Percentiles rank a stretch among this genome's conserved stretches.
Evolutionary conservation across 345 rosid genomes (phyloP).

Genomic region (Dovyalis caffra): DNA sequence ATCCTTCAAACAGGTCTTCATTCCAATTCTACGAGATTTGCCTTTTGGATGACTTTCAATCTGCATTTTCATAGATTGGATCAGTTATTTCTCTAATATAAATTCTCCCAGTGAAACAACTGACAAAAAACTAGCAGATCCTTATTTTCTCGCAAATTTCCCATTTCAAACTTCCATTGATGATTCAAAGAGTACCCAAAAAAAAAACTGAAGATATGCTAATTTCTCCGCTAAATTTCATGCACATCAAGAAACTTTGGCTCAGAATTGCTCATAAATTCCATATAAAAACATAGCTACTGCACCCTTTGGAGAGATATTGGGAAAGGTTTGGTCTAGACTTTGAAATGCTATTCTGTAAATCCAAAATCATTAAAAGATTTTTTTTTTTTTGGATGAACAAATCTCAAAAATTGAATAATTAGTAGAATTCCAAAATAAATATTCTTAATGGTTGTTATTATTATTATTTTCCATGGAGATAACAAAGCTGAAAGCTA

Average conservation of each 20-base stretch:
- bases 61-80: constrained; percentile 39
- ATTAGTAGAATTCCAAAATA: background rate
- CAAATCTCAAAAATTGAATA: background rate
- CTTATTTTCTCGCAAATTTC: background rate
- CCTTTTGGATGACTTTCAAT: constrained; percentile 43
- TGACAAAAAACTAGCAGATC: background rate
- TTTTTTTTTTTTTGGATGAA: background rate
- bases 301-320: background rate
- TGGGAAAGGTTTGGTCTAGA: background rate
- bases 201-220: background rate
- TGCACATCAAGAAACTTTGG: too few species aligned
- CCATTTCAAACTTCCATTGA: background rate
- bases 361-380: background rate
- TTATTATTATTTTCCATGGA: background rate
- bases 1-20: constrained; percentile 53
- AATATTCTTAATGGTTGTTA: background rate
- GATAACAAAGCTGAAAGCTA: background rate
- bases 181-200: background rate
- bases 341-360: background rate
- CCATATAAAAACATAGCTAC: background rate
- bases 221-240: too few species aligned
- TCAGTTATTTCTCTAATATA: background rate
- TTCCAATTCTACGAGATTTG: constrained; percentile 28
- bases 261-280: too few species aligned
- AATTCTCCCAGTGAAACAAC: background rate